These are phyloP conservation scores for Populus tomentosa DNA, from an alignment of 441 rosid species.

Conservation along the genomic window DNA sequence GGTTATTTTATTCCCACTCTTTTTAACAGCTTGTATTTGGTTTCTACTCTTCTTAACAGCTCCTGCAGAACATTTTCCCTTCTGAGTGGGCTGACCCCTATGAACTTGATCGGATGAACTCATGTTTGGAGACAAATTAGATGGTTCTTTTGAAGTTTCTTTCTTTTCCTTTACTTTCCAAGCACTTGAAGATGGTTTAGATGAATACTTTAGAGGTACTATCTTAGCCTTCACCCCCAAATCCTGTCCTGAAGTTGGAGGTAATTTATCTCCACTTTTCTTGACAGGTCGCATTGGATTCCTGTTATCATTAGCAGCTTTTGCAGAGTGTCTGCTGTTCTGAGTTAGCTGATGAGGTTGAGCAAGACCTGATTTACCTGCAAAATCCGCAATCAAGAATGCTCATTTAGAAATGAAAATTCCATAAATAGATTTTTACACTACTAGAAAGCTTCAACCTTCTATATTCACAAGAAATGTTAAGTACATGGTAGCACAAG, in stretches of 20 bases:
- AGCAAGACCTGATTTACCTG: background rate
- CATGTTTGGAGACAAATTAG: background rate
- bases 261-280: background rate
- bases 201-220: background rate
- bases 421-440: background rate
- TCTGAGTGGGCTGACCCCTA: background rate
- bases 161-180: background rate
- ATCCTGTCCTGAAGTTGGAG: slow-evolving; percentile 1
- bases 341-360: background rate
- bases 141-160: background rate
- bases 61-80: background rate
- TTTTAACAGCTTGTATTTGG: background rate
- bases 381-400: background rate
- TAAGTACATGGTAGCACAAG: background rate
- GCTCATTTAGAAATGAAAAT: background rate
- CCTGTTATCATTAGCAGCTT: background rate
- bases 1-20: background rate
- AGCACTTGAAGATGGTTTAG: background rate
- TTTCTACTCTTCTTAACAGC: slow-evolving; percentile 5
- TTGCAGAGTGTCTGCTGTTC: background rate
- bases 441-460: background rate
- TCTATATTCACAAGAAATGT: background rate
- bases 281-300: background rate
- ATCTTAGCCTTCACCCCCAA: slow-evolving; percentile 1
- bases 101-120: background rate